Base-by-base conservation (phyloP, 2,329 filamentous ascomycete genomes). In the Delphinella strobiligena region DNA sequence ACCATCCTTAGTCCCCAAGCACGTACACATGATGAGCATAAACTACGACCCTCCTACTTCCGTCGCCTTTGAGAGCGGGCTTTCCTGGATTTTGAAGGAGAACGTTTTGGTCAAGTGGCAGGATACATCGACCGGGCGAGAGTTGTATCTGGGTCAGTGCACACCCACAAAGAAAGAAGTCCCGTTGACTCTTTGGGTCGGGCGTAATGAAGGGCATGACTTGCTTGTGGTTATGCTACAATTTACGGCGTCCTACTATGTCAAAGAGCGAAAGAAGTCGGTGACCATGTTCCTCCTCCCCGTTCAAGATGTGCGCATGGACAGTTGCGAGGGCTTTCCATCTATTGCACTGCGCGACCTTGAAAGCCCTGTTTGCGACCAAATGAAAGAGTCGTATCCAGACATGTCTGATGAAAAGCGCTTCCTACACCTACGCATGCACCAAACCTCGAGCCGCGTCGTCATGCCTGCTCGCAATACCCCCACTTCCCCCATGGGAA, bases 211-310 rank as follows among this genome's bases (percentile, higher is more conserved):
- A 32, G 19, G 3, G 7, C n/a, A 36, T 15, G 15, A 33, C 11
- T 19, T 14, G 17, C 22, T 24, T 16, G 38, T 37, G 14, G 15
- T 30, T 18, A 36, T 41, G 38, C 11, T 41, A 12, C 38, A 41
- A 16, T 29, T 41, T n/a, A 41, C 38, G 15, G 12, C 33, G 17
- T 32, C 27, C n/a, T 33, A 41, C 16, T 41, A 41, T 19, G 15
- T 36, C 4, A 29, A 11, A 8, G 29, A 15, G 2, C 36, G 33
- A 19, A 41, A 27, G 16, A 41, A 41, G 29, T 36, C 4, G 11
- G 31, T 41, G 14, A 27, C 36, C 18, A 5, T 41, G 19, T 41
- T 41, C 16, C 27, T 34, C 4, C 10, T 37, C 5, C 30, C 34
- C 33, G 9, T 19, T 12, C 8, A 33, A 14, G 12, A 31, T 2